A percentile compares a stretch with the other conserved stretches of the same genome.
Conservation (phyloP, 1,284 basidiomycete genomes). For the Pterulicium gracile region DNA sequence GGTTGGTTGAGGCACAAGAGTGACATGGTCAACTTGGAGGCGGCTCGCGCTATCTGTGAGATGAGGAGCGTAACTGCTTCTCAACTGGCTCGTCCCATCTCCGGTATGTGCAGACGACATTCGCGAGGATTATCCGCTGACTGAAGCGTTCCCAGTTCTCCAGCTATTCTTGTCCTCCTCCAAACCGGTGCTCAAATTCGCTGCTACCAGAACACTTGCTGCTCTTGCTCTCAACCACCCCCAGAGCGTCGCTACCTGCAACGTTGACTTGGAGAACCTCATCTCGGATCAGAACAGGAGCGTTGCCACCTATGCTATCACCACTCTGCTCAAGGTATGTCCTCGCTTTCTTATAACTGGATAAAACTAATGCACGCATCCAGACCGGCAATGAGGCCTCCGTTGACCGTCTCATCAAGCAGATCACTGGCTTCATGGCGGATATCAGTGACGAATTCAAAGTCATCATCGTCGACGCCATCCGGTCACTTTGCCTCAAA, state of each 20-base stretch:
- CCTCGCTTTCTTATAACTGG: neutral
- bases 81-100: constrained; percentile 82
- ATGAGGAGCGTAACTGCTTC: constrained; percentile 75
- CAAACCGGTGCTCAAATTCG: constrained; percentile 92
- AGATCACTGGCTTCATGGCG: constrained; percentile 98
- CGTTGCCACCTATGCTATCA: constrained; percentile 98
- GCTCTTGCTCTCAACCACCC: constrained; percentile 80
- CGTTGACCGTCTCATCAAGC: constrained; percentile 98
- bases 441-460: constrained; percentile 99
- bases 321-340: constrained; percentile 86
- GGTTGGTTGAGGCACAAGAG: constrained; percentile 97
- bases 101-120: constrained; percentile 59
- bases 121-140: constrained; percentile 6
- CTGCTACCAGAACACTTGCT: constrained; percentile 92
- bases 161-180: constrained; percentile 92
- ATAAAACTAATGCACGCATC: constrained; percentile 9
- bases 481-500: constrained; percentile 96
- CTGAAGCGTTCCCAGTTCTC: constrained; percentile 43
- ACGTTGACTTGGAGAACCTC: constrained; percentile 95
- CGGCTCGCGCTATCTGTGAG: constrained; percentile 94
- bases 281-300: constrained; percentile 96
- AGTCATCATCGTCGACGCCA: constrained; percentile 98
- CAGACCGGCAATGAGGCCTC: constrained; percentile 97
- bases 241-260: constrained; percentile 83
- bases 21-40: constrained; percentile 99